Base-by-base conservation (phyloP, 257 asterid genomes). In the Nicotiana otophora region DNA sequence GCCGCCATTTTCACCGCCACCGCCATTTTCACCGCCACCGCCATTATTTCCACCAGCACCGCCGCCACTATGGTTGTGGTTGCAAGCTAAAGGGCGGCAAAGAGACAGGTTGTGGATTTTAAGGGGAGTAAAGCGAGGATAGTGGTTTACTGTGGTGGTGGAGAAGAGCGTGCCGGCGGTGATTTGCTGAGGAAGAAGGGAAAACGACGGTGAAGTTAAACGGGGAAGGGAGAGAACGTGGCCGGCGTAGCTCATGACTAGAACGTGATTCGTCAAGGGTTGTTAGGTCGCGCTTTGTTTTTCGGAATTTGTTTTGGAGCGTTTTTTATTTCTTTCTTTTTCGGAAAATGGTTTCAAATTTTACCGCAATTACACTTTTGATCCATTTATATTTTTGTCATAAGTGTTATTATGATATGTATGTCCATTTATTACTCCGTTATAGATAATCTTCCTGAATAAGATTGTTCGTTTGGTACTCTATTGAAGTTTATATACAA, bases 231-330 rank as follows among this genome's bases (percentile, higher is more conserved):
- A 78, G 84, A 81, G 80, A 26, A 74, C 69, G 86, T 75, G 83
- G 94, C 90, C 79, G 80, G 90, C 84, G 90, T 83, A 82, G 86
- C 87, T 88, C 97, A 93, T 93, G 78, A 82, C 83, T 64, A 64
- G 48, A 42, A 42, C 3, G 62, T 12, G 34, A 39, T 26, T 69
- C 57, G 19, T 23, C 5, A 85, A 58, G 77, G 10, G 14, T 54
- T 63, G 84, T 68, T 68, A 3, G 78, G 78, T 72, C 58, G 58
- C 58, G 58, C 34, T 42, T 39, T 0, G 10, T 66, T 54, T 54
- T 54, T 54, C 15, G 6, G 7, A 16, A 1, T 16, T 15, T 10
- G 57, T 57, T 57, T 5, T 5, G 20, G 63, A 5, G 19, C 19
- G 7, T 57, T 17, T 57, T 57, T 57, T 16, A 1, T 57, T 57